Conservation (phyloP, 2,329 filamentous ascomycete species). For the Aspergillus bombycis region DNA sequence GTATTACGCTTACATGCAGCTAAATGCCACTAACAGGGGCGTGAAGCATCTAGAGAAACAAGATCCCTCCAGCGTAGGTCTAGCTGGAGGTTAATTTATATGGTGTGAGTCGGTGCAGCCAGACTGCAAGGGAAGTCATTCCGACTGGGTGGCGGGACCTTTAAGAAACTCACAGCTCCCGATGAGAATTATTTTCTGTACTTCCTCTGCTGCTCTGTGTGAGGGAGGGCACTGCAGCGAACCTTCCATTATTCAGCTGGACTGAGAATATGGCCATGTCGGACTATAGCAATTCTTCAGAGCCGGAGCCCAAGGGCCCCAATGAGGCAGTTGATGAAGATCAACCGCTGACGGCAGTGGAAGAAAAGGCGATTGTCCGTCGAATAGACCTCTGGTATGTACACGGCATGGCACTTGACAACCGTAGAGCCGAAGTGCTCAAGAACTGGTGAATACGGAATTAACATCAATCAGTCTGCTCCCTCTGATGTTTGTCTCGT, state of each 20-base stretch:
- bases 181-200: not conserved
- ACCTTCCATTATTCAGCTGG: not conserved
- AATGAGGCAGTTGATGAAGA: conserved; percentile 3
- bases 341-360: not conserved
- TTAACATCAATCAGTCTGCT: conserved; percentile 9
- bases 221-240: not conserved
- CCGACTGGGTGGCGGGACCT: not conserved
- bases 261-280: not conserved
- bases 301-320: not conserved
- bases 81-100: not conserved
- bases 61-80: not conserved
- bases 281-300: not conserved
- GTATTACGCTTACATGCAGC: conserved; percentile 1
- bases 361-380: conserved; percentile 10
- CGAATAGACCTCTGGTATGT: conserved; percentile 11
- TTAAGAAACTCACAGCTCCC: not conserved
- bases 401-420: not conserved
- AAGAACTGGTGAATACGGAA: too few species aligned
- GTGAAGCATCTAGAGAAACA: conserved; percentile 1
- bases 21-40: conserved; percentile 9
- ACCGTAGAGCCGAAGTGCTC: not conserved
- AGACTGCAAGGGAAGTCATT: not conserved
- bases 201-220: not conserved
- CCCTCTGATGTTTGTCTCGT: conserved; percentile 32
- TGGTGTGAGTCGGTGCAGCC: not conserved